Percentiles rank a stretch among this genome's conserved stretches.
These are phyloP conservation scores for Curvularia eragrostidis DNA, from an alignment of 2,329 filamentous ascomycete species.

Conservation along the genomic window DNA sequence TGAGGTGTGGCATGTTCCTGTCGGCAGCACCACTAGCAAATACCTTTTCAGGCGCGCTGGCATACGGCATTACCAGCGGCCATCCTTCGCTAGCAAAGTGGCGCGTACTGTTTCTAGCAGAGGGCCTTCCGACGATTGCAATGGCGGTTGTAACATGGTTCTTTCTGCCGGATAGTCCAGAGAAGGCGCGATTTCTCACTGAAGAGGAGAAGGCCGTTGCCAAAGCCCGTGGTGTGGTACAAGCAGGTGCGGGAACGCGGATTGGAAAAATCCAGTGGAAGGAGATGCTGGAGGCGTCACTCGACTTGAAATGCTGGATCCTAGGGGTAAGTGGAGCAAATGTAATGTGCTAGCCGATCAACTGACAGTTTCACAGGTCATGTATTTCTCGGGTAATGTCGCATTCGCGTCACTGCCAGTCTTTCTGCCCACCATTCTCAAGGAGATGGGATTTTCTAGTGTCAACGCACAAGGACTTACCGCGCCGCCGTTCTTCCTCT, in stretches of 20 bases:
- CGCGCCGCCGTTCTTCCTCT: constrained; percentile 72
- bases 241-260: constrained; percentile 38
- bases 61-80: constrained; percentile 64
- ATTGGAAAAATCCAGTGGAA: constrained; percentile 40
- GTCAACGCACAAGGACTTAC: constrained; percentile 75
- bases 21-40: constrained; percentile 72
- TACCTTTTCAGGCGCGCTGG: constrained; percentile 73
- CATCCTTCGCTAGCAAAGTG: constrained; percentile 64
- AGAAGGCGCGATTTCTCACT: constrained; percentile 52
- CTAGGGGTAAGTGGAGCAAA: constrained; percentile 35
- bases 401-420: constrained; percentile 62
- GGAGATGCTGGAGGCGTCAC: constrained; percentile 37
- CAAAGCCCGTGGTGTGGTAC: constrained; percentile 37
- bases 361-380: constrained; percentile 28
- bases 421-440: constrained; percentile 54
- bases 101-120: constrained; percentile 62
- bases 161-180: constrained; percentile 55
- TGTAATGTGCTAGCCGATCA: background rate
- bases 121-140: constrained; percentile 53
- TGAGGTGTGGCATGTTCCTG: constrained; percentile 63
- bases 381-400: constrained; percentile 49
- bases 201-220: constrained; percentile 51
- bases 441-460: constrained; percentile 69
- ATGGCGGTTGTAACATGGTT: constrained; percentile 53
- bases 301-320: constrained; percentile 47